Base-by-base conservation (phyloP, 768 basidiomycete species). In the Amanita jacksonii region DNA sequence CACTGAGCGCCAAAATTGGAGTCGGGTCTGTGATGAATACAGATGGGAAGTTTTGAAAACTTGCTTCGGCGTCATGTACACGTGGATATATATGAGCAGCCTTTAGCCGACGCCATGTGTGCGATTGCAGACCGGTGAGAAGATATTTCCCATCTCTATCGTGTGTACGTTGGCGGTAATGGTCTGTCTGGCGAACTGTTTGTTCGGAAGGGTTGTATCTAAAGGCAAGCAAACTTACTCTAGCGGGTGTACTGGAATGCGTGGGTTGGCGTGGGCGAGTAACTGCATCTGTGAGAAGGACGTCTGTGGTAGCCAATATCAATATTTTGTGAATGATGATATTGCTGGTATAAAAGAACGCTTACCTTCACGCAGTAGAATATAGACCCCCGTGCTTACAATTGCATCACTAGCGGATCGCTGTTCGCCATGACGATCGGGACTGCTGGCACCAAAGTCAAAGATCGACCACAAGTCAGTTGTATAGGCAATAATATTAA, bases 191-290 rank as follows among this genome's bases (percentile, higher is more conserved):
- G 43, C 48, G 32, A 41, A 32, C 22, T 45, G 32, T 34, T n/a
- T 49, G 7, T 27, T 38, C 19, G 34, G 39, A 13, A 43, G 35
- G 12, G 27, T 41, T 37, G 24, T 41, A 32, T 35, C 24, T 23
- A 13, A 22, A 22, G 40, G 18, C 15, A 44, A 34, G 42, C 24
- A 20, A 35, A 49, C 51, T 38, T 23, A 52, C 51, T 24, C 22
- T 28, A 38, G 35, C 31, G 18, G 48, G 34, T 16, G 48, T 43
- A 36, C 46, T 39, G 18, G 47, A 49, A 49, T 46, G 39, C 2
- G 51, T 52, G 18, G 48, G 51, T 31, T 52, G 43, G 36, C 51
- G 48, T 37, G 24, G 38, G 49, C 51, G 51, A 15, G 51, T 44
- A 6, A 33, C 37, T 31, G 28, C 37, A 12, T 46, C 30, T 8